phyloP scores from a whole-genome alignment of 2,329 filamentous ascomycete genomes.

The Ophiostoma sp. region DNA sequence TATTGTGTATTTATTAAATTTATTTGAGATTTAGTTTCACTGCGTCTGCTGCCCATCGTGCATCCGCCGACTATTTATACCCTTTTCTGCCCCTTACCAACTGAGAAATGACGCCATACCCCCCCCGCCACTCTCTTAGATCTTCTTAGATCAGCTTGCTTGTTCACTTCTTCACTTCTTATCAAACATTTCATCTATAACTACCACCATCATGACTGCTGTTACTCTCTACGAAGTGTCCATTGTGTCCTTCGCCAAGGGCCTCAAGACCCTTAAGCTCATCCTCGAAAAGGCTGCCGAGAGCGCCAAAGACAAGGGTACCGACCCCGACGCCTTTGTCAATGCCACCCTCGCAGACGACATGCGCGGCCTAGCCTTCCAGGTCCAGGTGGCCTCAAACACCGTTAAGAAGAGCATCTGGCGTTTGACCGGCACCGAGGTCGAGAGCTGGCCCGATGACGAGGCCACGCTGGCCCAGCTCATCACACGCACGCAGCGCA shows the following conservation, averaged over 20 bases:
- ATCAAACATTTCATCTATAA: too few relatives aligned
- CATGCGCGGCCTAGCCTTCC: slow-evolving; percentile 37
- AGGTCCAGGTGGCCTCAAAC: slow-evolving; percentile 34
- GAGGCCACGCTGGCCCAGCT: slow-evolving; percentile 36
- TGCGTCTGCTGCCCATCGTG: neutral
- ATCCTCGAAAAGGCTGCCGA: slow-evolving; percentile 34
- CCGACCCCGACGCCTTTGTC: slow-evolving; percentile 30
- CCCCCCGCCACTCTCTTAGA: neutral
- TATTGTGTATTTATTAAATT: neutral
- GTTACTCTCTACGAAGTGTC: slow-evolving; percentile 33
- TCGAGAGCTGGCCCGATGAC: slow-evolving; percentile 30
- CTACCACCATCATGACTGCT: slow-evolving; percentile 29
- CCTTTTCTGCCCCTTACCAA: neutral
- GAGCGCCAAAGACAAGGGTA: slow-evolving; percentile 31
- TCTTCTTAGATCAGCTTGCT: neutral
- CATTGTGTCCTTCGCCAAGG: slow-evolving; percentile 30
- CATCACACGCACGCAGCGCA: slow-evolving; percentile 31
- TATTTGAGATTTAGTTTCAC: neutral
- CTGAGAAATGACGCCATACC: slow-evolving; percentile 19
- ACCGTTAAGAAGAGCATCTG: slow-evolving; percentile 32
- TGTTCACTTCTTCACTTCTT: neutral
- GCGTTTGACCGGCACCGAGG: slow-evolving; percentile 30
- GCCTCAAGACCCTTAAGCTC: slow-evolving; percentile 30
- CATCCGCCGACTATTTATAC: slow-evolving; percentile 4
- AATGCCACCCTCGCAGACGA: slow-evolving; percentile 32